phyloP scores from a whole-genome alignment of 225 moss, liverwort and hornwort species.

The Bryoerythrophyllum caledonicum region DNA sequence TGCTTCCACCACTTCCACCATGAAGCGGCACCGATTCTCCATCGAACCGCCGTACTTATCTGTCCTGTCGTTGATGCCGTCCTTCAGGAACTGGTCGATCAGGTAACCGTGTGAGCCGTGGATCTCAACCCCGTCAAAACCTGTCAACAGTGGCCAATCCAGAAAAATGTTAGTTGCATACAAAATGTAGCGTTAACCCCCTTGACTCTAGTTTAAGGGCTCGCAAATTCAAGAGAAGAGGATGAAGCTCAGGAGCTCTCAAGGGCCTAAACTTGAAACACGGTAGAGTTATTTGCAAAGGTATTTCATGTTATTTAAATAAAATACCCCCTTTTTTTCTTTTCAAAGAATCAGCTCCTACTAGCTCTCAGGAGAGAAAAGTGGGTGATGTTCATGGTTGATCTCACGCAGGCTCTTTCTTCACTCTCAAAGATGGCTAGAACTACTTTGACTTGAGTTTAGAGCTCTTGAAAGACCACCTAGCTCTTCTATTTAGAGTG shows the following conservation, averaged over 20 bases:
- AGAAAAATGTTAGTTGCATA: not conserved
- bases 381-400: too few species aligned
- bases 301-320: too few species aligned
- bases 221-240: not conserved
- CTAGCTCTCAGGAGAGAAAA: too few species aligned
- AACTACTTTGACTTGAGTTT: too few species aligned
- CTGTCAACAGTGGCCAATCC: not conserved
- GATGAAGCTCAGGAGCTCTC: not conserved
- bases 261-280: not conserved
- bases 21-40: slow-evolving; percentile 47
- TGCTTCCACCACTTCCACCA: slow-evolving; percentile 46
- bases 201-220: not conserved
- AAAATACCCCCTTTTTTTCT: too few species aligned
- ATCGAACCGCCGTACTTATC: slow-evolving; percentile 57
- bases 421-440: too few species aligned
- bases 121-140: slow-evolving; percentile 37
- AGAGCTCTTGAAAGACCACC: too few species aligned
- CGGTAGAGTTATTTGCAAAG: too few species aligned
- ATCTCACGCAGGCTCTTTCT: too few species aligned
- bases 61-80: slow-evolving; percentile 43
- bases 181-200: not conserved
- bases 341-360: too few species aligned
- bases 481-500: too few species aligned
- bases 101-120: slow-evolving; percentile 28
- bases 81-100: slow-evolving; percentile 55